These are phyloP conservation scores for Xylaria bambusicola DNA, from an alignment of 495 filamentous ascomycete genomes.

Conservation along the genomic window DNA sequence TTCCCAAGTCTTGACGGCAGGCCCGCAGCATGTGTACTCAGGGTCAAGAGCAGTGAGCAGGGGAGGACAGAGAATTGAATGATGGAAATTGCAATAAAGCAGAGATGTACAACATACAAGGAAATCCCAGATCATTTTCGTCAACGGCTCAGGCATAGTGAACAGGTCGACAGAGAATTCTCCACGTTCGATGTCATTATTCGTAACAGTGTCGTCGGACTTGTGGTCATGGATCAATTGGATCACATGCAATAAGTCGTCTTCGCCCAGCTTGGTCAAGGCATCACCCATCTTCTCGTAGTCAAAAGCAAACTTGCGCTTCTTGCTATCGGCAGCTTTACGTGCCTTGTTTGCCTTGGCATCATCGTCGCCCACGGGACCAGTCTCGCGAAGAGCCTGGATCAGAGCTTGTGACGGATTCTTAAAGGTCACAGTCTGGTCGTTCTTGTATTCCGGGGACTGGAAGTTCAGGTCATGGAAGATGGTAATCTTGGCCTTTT, in stretches of 20 bases:
- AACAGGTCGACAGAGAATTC: conserved; percentile 99
- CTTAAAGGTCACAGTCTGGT: conserved; percentile 81
- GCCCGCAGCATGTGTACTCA: background rate
- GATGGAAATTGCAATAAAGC: no score
- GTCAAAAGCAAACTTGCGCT: conserved; percentile 81
- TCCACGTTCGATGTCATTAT: conserved; percentile 95
- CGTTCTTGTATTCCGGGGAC: conserved; percentile 75
- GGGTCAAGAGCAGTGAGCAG: background rate
- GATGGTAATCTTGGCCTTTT: conserved; percentile 80
- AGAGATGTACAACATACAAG: conserved; percentile 40
- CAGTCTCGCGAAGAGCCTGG: conserved; percentile 72
- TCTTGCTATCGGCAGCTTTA: conserved; percentile 70
- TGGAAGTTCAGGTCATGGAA: conserved; percentile 92
- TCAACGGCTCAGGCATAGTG: conserved; percentile 78
- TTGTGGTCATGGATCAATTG: conserved; percentile 99
- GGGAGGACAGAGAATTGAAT: background rate
- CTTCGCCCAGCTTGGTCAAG: conserved; percentile 78
- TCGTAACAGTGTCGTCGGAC: conserved; percentile 85
- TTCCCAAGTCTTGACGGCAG: background rate
- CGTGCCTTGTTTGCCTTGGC: conserved; percentile 57
- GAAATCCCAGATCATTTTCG: conserved; percentile 95
- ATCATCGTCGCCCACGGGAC: conserved; percentile 74
- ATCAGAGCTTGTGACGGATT: conserved; percentile 86
- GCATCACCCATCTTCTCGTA: conserved; percentile 98
- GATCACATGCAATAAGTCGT: conserved; percentile 90